These are phyloP conservation scores for Aspergillus mulundensis DNA, from an alignment of 495 filamentous ascomycete species.

Conservation along the genomic window DNA sequence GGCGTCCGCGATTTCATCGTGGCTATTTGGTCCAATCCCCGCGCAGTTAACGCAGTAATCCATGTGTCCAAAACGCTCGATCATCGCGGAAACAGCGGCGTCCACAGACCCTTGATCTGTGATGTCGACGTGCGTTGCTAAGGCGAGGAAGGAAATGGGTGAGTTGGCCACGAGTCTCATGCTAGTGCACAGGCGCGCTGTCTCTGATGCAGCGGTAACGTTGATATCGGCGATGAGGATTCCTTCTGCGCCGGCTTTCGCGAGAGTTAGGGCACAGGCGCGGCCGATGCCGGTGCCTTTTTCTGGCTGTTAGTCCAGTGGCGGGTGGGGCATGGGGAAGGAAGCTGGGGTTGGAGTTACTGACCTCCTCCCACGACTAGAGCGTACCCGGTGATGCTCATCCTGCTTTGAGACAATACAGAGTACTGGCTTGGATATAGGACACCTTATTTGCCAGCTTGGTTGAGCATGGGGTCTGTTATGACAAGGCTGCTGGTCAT, in stretches of 20 bases:
- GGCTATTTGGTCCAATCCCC: slow-evolving; percentile 12
- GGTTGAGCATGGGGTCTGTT: no score
- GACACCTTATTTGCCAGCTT: no score
- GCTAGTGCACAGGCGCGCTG: slow-evolving; percentile 21
- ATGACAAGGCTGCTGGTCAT: no score
- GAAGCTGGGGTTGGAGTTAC: no score
- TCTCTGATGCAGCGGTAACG: slow-evolving; percentile 8
- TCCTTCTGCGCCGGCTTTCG: neutral
- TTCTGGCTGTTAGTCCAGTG: no score
- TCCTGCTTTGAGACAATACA: no score
- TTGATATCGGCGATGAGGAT: slow-evolving; percentile 27
- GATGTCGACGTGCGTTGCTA: slow-evolving; percentile 23
- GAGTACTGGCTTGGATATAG: no score
- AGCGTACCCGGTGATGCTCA: no score
- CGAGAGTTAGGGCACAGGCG: neutral
- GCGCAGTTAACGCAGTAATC: slow-evolving; percentile 33
- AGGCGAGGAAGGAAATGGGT: slow-evolving; percentile 15
- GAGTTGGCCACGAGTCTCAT: slow-evolving; percentile 20
- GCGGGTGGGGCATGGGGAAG: no score
- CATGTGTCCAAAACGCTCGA: slow-evolving; percentile 7
- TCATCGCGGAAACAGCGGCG: no score
- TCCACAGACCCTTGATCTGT: slow-evolving; percentile 12
- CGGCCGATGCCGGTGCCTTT: slow-evolving; percentile 5
- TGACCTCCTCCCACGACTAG: no score
- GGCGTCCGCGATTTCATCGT: neutral